Evolutionary conservation across 306 rosid genomes (phyloP).

Genomic region (Vicia sativa): DNA sequence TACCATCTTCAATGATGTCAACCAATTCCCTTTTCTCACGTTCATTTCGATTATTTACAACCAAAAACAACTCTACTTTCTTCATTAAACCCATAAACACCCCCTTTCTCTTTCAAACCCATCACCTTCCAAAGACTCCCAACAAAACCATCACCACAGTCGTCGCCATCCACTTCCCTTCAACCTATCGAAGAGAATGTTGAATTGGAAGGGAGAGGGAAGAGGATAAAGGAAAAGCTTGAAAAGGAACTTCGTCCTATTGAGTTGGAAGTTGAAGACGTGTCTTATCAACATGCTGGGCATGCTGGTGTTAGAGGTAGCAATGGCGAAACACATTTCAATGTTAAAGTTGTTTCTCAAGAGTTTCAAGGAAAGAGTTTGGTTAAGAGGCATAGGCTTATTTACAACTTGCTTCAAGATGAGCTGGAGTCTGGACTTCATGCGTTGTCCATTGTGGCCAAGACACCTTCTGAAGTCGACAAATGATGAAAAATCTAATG

Average conservation of each 20-base stretch:
- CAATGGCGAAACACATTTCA: slow-evolving; percentile 87
- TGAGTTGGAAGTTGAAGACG: slow-evolving; percentile 68
- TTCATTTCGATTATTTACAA: slow-evolving; percentile 57
- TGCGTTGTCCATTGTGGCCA: slow-evolving; percentile 80
- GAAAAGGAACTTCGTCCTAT: slow-evolving; percentile 62
- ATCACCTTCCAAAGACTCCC: slow-evolving; percentile 38
- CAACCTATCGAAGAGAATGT: background rate
- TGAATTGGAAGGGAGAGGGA: slow-evolving; percentile 63
- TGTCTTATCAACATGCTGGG: slow-evolving; percentile 87
- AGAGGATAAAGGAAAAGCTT: slow-evolving; percentile 77
- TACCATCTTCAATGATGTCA: slow-evolving; percentile 44
- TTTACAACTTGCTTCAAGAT: slow-evolving; percentile 69
- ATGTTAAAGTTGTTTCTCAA: slow-evolving; percentile 66
- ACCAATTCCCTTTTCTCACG: slow-evolving; percentile 51
- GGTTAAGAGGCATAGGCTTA: slow-evolving; percentile 84
- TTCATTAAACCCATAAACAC: slow-evolving; percentile 11
- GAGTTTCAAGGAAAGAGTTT: slow-evolving; percentile 86
- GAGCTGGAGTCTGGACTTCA: slow-evolving; percentile 82
- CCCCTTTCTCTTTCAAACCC: slow-evolving; percentile 46
- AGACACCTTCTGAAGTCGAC: slow-evolving; percentile 67
- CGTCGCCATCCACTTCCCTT: no score
- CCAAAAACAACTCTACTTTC: slow-evolving; percentile 30
- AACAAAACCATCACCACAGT: no score
- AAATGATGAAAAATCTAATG: slow-evolving; percentile 36
- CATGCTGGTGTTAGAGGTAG: slow-evolving; percentile 76